phyloP scores from a whole-genome alignment of 2,329 filamentous ascomycete species.

The Trichoderma koningiopsis region DNA sequence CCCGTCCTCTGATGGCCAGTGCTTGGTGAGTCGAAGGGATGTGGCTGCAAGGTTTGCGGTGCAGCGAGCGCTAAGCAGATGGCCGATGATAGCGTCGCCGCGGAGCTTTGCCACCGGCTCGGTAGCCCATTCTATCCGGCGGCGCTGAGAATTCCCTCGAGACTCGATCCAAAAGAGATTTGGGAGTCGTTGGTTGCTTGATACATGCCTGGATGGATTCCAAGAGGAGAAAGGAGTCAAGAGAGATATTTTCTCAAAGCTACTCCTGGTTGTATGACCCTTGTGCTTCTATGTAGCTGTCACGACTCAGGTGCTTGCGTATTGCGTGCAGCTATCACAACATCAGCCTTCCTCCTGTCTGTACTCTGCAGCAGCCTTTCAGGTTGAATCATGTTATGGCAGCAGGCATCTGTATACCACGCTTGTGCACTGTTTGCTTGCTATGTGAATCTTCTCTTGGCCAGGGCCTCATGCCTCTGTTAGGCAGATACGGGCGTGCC shows the following conservation, averaged over 20 bases:
- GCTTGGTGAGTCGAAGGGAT: slow-evolving; percentile 20
- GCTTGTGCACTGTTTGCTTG: slow-evolving; percentile 13
- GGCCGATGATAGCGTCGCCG: slow-evolving; percentile 26
- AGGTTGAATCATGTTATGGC: neutral
- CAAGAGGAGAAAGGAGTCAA: neutral
- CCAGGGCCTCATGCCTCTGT: neutral
- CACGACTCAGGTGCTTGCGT: slow-evolving; percentile 1
- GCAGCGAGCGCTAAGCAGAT: slow-evolving; percentile 23
- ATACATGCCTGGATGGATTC: neutral
- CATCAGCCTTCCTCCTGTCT: neutral
- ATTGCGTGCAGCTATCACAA: slow-evolving; percentile 4
- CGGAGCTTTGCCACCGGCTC: slow-evolving; percentile 25
- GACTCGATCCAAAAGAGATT: slow-evolving; percentile 6
- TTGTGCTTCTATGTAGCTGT: neutral
- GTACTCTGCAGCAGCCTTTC: neutral
- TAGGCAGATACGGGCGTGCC: slow-evolving; percentile 20
- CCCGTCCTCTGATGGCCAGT: slow-evolving; percentile 2
- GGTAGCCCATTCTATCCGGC: slow-evolving; percentile 12
- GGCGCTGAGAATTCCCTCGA: slow-evolving; percentile 6
- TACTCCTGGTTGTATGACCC: neutral
- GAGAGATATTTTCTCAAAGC: neutral
- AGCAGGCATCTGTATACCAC: slow-evolving; percentile 3
- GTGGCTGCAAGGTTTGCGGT: slow-evolving; percentile 27
- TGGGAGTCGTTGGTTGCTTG: neutral
- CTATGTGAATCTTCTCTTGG: slow-evolving; percentile 14